Conservation (phyloP, 2,329 filamentous ascomycete species). For the Cordyceps cicadae region DNA sequence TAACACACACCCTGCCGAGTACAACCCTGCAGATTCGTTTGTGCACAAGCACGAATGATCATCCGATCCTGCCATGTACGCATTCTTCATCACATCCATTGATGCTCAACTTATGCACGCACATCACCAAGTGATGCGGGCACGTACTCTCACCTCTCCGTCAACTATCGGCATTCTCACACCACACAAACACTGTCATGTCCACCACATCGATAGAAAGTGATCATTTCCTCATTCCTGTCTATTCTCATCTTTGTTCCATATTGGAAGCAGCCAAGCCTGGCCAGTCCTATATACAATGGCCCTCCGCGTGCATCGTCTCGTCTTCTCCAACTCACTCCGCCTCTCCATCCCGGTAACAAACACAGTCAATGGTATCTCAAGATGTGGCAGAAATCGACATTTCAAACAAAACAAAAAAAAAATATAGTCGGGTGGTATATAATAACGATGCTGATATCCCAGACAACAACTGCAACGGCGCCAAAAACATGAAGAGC, state of each 20-base stretch:
- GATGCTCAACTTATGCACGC: neutral
- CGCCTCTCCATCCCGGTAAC: neutral
- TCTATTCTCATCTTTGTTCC: neutral
- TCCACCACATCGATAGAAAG: neutral
- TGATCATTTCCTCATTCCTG: neutral
- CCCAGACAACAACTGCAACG: neutral
- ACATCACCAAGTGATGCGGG: neutral
- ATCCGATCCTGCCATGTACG: neutral
- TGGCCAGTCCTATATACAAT: neutral
- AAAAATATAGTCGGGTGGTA: neutral
- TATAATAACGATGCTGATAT: neutral
- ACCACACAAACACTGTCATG: neutral
- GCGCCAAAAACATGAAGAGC: neutral
- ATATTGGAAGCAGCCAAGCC: neutral
- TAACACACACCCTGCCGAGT: neutral
- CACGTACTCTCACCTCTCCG: neutral
- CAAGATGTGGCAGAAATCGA: neutral
- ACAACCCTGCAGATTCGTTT: neutral
- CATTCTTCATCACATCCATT: neutral
- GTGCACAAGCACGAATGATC: neutral
- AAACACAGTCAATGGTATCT: neutral
- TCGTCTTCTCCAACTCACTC: neutral
- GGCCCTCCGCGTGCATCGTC: too few species aligned
- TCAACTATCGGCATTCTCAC: neutral
- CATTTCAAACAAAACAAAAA: neutral